These are phyloP conservation scores for Bremia lactucae DNA, from an alignment of 352 stramenopile genomes.

Conservation along the genomic window DNA sequence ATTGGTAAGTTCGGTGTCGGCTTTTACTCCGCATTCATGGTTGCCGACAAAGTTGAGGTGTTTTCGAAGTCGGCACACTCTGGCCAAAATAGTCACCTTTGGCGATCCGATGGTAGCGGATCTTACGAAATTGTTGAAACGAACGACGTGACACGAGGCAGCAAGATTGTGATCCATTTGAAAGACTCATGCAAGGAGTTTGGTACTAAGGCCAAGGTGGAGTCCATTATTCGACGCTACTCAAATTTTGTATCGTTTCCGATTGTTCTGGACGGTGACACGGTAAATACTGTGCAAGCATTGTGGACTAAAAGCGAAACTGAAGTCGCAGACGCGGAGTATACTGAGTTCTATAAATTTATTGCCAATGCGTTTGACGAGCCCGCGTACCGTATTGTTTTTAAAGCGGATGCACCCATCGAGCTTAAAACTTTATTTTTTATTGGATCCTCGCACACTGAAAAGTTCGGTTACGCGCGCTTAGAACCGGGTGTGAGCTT, in stretches of 20 bases:
- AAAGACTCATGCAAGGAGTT: slow-evolving; percentile 96
- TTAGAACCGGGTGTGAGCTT: slow-evolving; percentile 95
- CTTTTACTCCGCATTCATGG: slow-evolving; percentile 99
- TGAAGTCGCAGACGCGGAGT: slow-evolving; percentile 93
- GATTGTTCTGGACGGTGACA: slow-evolving; percentile 94
- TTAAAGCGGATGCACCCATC: slow-evolving; percentile 96
- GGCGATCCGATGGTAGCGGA: slow-evolving; percentile 73
- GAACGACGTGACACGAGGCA: slow-evolving; percentile 77
- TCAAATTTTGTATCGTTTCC: slow-evolving; percentile 99
- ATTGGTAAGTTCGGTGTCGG: slow-evolving; percentile 99
- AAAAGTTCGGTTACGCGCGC: slow-evolving; percentile 93
- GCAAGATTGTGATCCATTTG: slow-evolving; percentile 96
- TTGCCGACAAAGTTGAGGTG: slow-evolving; percentile 93
- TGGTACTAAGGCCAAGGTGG: slow-evolving; percentile 83
- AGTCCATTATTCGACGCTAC: slow-evolving; percentile 98
- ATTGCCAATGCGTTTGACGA: slow-evolving; percentile 93
- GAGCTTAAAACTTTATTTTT: slow-evolving; percentile 98
- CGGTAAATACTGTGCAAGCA: slow-evolving; percentile 97
- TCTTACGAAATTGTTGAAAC: slow-evolving; percentile 71
- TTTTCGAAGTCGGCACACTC: slow-evolving; percentile 67
- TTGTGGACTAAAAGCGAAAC: slow-evolving; percentile 95
- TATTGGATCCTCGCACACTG: slow-evolving; percentile 92
- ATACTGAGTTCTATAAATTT: slow-evolving; percentile 96
- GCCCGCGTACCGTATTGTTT: slow-evolving; percentile 92
- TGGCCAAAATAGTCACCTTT: slow-evolving; percentile 43